phyloP scores from a whole-genome alignment of 257 asterid genomes.

The Nicotiana undulata region DNA sequence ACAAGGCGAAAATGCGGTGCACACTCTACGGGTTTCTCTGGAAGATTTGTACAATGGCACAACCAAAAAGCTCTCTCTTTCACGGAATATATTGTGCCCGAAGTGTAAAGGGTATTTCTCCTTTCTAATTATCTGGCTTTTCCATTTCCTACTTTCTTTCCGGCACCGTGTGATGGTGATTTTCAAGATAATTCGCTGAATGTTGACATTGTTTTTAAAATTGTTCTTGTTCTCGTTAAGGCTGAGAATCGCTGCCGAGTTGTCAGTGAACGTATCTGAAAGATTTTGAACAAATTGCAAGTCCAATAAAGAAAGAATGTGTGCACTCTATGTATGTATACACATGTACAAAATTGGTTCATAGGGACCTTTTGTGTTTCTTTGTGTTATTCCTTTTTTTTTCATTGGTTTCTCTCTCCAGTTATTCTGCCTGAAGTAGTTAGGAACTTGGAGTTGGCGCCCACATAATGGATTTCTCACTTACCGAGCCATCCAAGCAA shows the following conservation, averaged over 20 bases:
- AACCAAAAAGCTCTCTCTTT: conserved; percentile 32
- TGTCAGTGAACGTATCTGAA: neutral
- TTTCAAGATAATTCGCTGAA: neutral
- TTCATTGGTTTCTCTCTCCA: neutral
- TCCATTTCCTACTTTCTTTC: neutral
- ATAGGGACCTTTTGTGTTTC: neutral
- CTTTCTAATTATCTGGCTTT: neutral
- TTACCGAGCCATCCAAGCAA: too few species aligned
- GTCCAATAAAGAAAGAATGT: neutral
- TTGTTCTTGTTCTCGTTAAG: neutral
- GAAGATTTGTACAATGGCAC: conserved; percentile 51
- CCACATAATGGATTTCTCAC: too few species aligned
- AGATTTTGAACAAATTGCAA: neutral
- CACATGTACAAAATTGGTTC: neutral
- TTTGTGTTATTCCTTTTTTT: neutral
- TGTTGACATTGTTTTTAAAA: neutral
- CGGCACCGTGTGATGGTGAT: neutral
- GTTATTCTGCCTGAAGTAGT: neutral
- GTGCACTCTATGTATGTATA: neutral
- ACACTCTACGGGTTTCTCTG: conserved; percentile 35
- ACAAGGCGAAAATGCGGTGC: conserved; percentile 42
- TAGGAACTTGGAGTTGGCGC: neutral
- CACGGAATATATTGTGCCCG: conserved; percentile 39
- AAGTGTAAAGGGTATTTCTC: conserved; percentile 48
- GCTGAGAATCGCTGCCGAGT: neutral